Base-by-base conservation (phyloP, 1,284 basidiomycete species). In the Violaceomyces palustris region DNA sequence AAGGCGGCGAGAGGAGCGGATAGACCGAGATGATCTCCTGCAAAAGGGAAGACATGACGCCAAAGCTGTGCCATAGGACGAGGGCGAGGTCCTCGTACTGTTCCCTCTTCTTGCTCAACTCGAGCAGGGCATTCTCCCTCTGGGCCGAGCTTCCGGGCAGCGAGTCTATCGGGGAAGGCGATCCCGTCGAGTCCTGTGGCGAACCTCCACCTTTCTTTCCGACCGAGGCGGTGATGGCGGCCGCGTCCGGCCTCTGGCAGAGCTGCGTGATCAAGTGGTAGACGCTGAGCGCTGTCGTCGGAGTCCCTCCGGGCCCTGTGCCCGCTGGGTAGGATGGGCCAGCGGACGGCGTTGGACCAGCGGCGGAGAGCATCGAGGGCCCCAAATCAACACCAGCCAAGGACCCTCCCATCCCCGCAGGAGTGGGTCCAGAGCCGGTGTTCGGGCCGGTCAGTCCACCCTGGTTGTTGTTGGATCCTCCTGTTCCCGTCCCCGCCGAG, bases 1-100 rank as follows among this genome's bases (percentile, higher is more conserved):
- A 89, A 2, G 94, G 93, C 0, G 94, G 94, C 12, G 88, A 89
- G 35, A 99, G 81, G 39, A 94, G 80, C 1, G 93, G 93, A 75
- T 99, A 99, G 40, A 99, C 94, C 15, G 92, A 91, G 42, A 98
- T 90, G 67, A 99, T 98, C 76, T 98, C 94, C 73, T 97, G 90
- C 25, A 99, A 78, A 34, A 99, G 81, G 3, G 89, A 88, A n/a
- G 92, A 90, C 92, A 99, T 98, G 69, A 98, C 88, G 44, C 93
- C 94, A 70, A 97, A 99, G 10, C 92, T 94, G 69, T 98, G 93
- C 94, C 94, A 99, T 5, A 99, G 80, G 11, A 99, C 89, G 24
- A 98, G 80, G 0, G 94, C 94, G 21, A 99, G 82, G 75, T 98
- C 93, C 72, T 99, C 94, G 74, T 94, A 98, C 77, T 97, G 91